Evolutionary conservation across 225 moss, liverwort and hornwort species (phyloP).

Genomic region (Sphagnum tenellum): DNA sequence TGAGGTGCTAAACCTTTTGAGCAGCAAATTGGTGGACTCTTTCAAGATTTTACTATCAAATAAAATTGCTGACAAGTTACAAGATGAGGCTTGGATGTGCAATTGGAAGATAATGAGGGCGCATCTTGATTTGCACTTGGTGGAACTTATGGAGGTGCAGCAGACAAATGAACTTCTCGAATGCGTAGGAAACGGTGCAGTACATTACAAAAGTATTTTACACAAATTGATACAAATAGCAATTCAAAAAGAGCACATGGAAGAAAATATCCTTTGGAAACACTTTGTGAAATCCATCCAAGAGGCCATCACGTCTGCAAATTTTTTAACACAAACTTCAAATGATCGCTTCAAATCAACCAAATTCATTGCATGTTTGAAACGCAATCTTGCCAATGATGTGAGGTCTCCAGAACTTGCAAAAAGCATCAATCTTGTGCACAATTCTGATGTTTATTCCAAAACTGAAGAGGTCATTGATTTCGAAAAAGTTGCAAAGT

Average conservation of each 20-base stretch:
- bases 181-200: neutral
- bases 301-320: neutral
- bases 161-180: neutral
- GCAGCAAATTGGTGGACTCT: neutral
- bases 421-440: neutral
- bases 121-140: constrained; percentile 5
- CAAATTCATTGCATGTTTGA: neutral
- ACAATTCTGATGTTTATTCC: no score
- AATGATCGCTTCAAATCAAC: neutral
- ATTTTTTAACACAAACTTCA: neutral
- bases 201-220: constrained; percentile 3
- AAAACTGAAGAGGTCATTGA: neutral
- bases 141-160: neutral
- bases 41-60: constrained; percentile 1
- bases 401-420: neutral
- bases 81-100: neutral
- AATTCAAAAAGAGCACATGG: neutral
- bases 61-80: neutral
- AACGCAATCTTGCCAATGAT: neutral
- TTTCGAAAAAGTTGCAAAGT: constrained; percentile 1
- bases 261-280: neutral
- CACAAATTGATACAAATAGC: constrained; percentile 1
- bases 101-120: constrained; percentile 3
- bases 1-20: neutral
- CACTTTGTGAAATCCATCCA: neutral